Base-by-base conservation (phyloP, 768 basidiomycete species). In the Russula compacta region DNA sequence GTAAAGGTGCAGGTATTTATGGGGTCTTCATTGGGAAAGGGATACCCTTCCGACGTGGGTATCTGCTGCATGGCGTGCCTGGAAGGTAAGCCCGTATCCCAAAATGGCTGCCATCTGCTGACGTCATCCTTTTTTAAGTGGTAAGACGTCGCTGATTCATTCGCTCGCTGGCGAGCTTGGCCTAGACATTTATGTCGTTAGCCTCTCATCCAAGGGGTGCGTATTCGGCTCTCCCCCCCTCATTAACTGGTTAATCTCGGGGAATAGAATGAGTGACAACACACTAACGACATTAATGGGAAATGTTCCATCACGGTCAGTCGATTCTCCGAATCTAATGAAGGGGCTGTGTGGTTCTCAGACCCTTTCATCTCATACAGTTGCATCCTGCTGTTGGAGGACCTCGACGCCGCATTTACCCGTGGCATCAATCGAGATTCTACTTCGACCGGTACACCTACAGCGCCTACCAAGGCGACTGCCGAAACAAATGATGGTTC, bases 301-400 rank as follows among this genome's bases (percentile, higher is more conserved):
- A 56, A 83, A 85, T 77, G 89, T 93, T 69, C 91, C 91, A 32
- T 82, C 87, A 61, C 84, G 89, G 87, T 90, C 10, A 4, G 79
- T 66, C 48, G 51, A 53, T 52, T 62, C 50, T 35, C 38, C 32
- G 48, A 35, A 19, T 12, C 24, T 10, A 46, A 62, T 61, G 55
- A 61, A 61, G 35, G 43, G 53, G 33, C 62, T 42, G 58, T 61
- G 12, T 51, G 56, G 52, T 65, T 63, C 55, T 59, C 57, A 67
- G 58, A 66, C 40, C 4, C 14, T 33, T 60, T 59, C 42, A 51
- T 66, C 51, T 44, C 5, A 12, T 15, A 51, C 67, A 90, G 90
- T 78, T 92, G 90, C 78, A 92, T 95, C 63, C 79, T 95, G 67
- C 86, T 95, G 73, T 81, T 95, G 71, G 93, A 95, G 76, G 92